These are phyloP conservation scores for Trichoderma aggressivum DNA, from an alignment of 2,329 filamentous ascomycete genomes.

Conservation along the genomic window DNA sequence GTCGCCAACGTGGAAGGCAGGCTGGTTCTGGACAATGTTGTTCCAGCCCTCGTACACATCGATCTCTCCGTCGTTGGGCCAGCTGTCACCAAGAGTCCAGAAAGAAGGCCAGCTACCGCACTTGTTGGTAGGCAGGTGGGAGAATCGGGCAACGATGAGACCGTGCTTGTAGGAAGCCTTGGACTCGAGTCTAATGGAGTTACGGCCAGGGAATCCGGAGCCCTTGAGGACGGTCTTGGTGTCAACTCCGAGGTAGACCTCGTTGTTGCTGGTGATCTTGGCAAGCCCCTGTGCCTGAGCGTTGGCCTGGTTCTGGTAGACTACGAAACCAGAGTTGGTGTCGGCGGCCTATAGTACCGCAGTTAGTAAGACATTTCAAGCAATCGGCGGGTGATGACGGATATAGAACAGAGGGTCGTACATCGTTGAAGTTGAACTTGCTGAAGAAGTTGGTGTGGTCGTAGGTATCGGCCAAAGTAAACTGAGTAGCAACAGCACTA, in stretches of 20 bases:
- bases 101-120: constrained; percentile 74
- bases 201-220: constrained; percentile 35
- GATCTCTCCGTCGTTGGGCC: constrained; percentile 62
- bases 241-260: constrained; percentile 42
- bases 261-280: constrained; percentile 27
- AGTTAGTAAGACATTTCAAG: not conserved
- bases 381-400: not conserved
- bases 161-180: constrained; percentile 60
- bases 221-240: constrained; percentile 25
- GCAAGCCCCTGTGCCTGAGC: constrained; percentile 37
- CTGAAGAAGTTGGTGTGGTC: constrained; percentile 45
- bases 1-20: constrained; percentile 55
- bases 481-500: constrained; percentile 31
- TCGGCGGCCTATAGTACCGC: constrained; percentile 39
- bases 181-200: constrained; percentile 64
- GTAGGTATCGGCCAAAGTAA: constrained; percentile 42
- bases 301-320: constrained; percentile 42
- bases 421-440: constrained; percentile 44
- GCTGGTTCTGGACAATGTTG: constrained; percentile 48
- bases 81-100: constrained; percentile 51
- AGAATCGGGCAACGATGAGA: constrained; percentile 66
- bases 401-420: constrained; percentile 23
- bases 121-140: constrained; percentile 61
- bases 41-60: constrained; percentile 69
- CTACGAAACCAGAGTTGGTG: constrained; percentile 63